Conservation (phyloP, 176 grass and related monocot genomes). For the Tillandsia fasciculata region DNA sequence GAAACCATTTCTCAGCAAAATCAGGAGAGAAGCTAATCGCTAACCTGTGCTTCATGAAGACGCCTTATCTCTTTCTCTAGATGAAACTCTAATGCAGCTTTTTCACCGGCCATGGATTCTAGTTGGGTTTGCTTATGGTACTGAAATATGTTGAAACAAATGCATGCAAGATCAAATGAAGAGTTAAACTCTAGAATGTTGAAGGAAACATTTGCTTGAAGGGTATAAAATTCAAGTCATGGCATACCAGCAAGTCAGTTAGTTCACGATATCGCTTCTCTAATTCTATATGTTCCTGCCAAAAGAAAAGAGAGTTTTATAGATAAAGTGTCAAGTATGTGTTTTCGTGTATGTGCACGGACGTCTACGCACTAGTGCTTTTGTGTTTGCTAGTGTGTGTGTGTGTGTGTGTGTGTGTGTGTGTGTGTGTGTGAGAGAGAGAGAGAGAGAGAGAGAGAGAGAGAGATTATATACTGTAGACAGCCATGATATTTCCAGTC, state of each 20-base stretch:
- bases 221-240: slow-evolving; percentile 8
- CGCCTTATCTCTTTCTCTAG: slow-evolving; percentile 81
- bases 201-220: not conserved
- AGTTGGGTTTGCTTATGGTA: slow-evolving; percentile 99
- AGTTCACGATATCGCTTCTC: slow-evolving; percentile 98
- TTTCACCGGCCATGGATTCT: slow-evolving; percentile 89
- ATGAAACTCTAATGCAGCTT: slow-evolving; percentile 90
- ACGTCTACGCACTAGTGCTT: no score
- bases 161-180: slow-evolving; percentile 17
- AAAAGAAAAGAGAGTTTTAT: slow-evolving; percentile 20
- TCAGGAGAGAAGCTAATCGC: slow-evolving; percentile 7
- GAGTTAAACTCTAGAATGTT: not conserved
- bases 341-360: no score
- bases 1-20: slow-evolving; percentile 11
- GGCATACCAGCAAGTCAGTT: slow-evolving; percentile 87
- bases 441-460: no score
- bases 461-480: no score
- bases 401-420: no score
- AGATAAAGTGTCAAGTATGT: no score
- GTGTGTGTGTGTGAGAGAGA: no score
- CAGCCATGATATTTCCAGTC: no score
- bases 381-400: no score
- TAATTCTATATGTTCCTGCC: slow-evolving; percentile 92
- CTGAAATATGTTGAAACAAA: slow-evolving; percentile 36
- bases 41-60: slow-evolving; percentile 89